Evolutionary conservation across 345 rosid species (phyloP).

Genomic region (Zanthoxylum bungeanum): DNA sequence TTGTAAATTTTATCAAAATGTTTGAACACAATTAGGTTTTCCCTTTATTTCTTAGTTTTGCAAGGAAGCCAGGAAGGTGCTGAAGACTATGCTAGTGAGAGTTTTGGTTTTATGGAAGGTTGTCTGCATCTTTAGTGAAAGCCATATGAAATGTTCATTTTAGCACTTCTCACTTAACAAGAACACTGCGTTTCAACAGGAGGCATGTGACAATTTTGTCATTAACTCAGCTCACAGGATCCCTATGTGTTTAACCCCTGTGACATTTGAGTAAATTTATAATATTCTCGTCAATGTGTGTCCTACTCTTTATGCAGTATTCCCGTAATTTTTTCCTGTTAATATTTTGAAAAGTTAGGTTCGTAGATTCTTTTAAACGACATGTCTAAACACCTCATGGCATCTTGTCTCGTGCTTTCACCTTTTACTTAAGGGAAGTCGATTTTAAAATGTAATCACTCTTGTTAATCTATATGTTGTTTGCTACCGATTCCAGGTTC

Average conservation of each 20-base stretch:
- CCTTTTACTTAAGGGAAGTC: slow-evolving; percentile 7
- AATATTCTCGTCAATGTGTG: too few species aligned
- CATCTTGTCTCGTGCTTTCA: background rate
- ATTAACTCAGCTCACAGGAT: background rate
- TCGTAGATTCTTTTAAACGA: background rate
- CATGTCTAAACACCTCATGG: background rate
- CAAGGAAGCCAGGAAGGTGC: background rate
- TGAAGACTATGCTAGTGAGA: background rate
- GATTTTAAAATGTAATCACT: background rate
- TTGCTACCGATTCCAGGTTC: slow-evolving; percentile 52
- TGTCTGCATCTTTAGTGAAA: background rate
- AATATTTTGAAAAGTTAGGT: background rate
- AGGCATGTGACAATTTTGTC: background rate
- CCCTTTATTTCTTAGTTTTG: background rate
- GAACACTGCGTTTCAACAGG: background rate
- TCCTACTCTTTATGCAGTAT: background rate
- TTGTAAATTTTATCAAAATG: background rate
- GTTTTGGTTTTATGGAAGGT: background rate
- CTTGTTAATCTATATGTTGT: background rate
- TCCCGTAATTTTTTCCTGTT: background rate
- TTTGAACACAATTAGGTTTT: background rate
- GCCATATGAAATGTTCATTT: background rate
- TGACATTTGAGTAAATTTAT: background rate
- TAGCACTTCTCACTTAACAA: background rate
- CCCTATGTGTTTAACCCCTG: background rate